A percentile compares a stretch with the other conserved stretches of the same genome.
These are phyloP conservation scores for Bipolaris zeicola DNA, from an alignment of 2,329 filamentous ascomycete species.

Conservation along the genomic window DNA sequence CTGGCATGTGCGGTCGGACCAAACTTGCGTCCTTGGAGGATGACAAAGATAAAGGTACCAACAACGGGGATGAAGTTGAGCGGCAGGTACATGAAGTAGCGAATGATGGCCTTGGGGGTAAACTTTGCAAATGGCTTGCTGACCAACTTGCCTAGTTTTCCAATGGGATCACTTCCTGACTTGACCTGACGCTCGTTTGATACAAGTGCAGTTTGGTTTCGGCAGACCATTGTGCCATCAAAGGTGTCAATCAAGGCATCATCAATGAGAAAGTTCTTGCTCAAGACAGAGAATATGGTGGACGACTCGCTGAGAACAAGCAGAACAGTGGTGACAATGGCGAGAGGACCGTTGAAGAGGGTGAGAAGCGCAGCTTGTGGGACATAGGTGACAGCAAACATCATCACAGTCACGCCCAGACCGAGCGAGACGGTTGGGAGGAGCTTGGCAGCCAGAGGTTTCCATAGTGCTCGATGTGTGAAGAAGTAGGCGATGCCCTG, in stretches of 20 bases:
- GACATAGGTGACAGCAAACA: constrained; percentile 87
- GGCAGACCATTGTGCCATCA: constrained; percentile 69
- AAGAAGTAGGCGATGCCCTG: constrained; percentile 65
- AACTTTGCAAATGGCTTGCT: constrained; percentile 61
- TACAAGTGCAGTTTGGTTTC: constrained; percentile 67
- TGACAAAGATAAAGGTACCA: constrained; percentile 79
- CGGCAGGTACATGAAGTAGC: constrained; percentile 84
- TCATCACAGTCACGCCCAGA: constrained; percentile 71
- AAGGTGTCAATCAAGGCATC: constrained; percentile 88
- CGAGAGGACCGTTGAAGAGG: constrained; percentile 82
- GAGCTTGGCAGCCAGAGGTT: constrained; percentile 63
- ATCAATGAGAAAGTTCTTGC: constrained; percentile 75
- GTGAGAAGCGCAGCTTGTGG: constrained; percentile 83
- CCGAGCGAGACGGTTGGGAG: constrained; percentile 71
- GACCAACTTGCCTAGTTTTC: constrained; percentile 62
- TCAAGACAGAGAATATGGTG: constrained; percentile 59
- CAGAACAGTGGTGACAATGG: constrained; percentile 72
- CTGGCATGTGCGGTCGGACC: constrained; percentile 63
- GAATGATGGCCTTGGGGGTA: constrained; percentile 65
- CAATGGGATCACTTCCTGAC: constrained; percentile 57
- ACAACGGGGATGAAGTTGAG: constrained; percentile 92
- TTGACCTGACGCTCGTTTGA: constrained; percentile 76
- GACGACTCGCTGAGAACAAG: constrained; percentile 63
- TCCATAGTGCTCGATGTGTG: constrained; percentile 63
- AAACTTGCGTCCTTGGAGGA: constrained; percentile 65